Conservation (phyloP, 129 eudicot genomes). For the Erigeron canadensis region DNA sequence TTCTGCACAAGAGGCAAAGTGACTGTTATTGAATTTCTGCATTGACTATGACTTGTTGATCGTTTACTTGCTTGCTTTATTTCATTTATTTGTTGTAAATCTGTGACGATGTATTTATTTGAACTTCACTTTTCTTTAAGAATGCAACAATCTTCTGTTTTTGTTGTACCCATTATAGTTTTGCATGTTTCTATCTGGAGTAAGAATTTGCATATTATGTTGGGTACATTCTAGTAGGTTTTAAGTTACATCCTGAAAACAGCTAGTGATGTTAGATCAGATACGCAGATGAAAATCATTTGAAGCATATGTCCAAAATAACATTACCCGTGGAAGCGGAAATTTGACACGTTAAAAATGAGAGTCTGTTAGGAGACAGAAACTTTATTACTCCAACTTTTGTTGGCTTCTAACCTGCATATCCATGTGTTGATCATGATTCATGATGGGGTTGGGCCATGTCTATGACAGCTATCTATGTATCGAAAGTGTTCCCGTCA, state of each 20-base stretch:
- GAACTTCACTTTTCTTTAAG: neutral
- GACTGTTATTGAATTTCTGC: slow-evolving; percentile 10
- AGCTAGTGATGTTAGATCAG: neutral
- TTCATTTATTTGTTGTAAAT: slow-evolving; percentile 32
- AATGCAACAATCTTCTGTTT: slow-evolving; percentile 10
- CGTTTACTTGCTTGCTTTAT: slow-evolving; percentile 13
- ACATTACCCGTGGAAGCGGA: neutral
- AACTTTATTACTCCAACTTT: slow-evolving; percentile 25
- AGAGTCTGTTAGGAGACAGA: slow-evolving; percentile 32
- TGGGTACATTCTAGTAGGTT: slow-evolving; percentile 1
- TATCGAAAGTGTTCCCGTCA: slow-evolving; percentile 9
- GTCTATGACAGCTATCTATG: slow-evolving; percentile 9
- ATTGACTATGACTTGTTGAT: slow-evolving; percentile 36
- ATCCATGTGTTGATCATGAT: slow-evolving; percentile 36
- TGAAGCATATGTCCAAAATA: neutral
- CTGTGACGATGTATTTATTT: slow-evolving; percentile 17
- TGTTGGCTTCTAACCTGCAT: slow-evolving; percentile 25
- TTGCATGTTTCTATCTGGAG: neutral
- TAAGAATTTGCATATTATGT: slow-evolving; percentile 10
- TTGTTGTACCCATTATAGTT: neutral
- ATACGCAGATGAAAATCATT: neutral
- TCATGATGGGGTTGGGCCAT: slow-evolving; percentile 34
- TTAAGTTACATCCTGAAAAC: slow-evolving; percentile 1
- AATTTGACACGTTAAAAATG: slow-evolving; percentile 26
- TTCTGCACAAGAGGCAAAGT: slow-evolving; percentile 11